phyloP scores from a whole-genome alignment of 2,329 filamentous ascomycete species.

The Akanthomyces uredinophilus region DNA sequence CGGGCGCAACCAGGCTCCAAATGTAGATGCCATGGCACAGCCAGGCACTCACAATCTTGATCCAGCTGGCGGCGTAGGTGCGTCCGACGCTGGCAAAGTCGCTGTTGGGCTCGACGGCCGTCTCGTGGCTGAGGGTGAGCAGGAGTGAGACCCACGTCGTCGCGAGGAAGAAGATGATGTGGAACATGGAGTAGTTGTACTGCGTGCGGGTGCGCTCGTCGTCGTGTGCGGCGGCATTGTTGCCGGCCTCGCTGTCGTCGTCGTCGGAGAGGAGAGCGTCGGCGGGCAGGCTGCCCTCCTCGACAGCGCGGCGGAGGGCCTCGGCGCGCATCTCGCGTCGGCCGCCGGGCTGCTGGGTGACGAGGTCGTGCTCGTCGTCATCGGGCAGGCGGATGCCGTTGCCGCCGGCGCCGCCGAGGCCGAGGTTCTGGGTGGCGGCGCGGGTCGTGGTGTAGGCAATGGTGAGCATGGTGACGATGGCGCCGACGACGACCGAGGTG shows the following conservation, averaged over 20 bases:
- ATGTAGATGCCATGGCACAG: slow-evolving; percentile 90
- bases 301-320: slow-evolving; percentile 84
- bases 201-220: slow-evolving; percentile 87
- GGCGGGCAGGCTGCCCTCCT: slow-evolving; percentile 85
- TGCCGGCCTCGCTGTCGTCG: slow-evolving; percentile 60
- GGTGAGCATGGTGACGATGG: slow-evolving; percentile 92
- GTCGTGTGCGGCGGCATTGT: slow-evolving; percentile 62
- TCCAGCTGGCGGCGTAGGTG: slow-evolving; percentile 97
- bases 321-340: slow-evolving; percentile 91
- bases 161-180: slow-evolving; percentile 94
- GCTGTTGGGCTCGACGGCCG: slow-evolving; percentile 49
- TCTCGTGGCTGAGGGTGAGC: slow-evolving; percentile 68
- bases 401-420: slow-evolving; percentile 59
- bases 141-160: slow-evolving; percentile 95
- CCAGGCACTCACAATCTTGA: slow-evolving; percentile 98
- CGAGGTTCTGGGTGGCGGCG: slow-evolving; percentile 84
- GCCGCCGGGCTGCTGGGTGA: slow-evolving; percentile 74
- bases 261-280: slow-evolving; percentile 77
- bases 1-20: slow-evolving; percentile 86
- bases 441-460: slow-evolving; percentile 97
- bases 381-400: slow-evolving; percentile 53
- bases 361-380: slow-evolving; percentile 79
- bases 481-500: slow-evolving; percentile 85
- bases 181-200: slow-evolving; percentile 95
- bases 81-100: slow-evolving; percentile 90